These are phyloP conservation scores for Calonectria naviculata DNA, from an alignment of 2,329 filamentous ascomycete genomes.

Conservation along the genomic window DNA sequence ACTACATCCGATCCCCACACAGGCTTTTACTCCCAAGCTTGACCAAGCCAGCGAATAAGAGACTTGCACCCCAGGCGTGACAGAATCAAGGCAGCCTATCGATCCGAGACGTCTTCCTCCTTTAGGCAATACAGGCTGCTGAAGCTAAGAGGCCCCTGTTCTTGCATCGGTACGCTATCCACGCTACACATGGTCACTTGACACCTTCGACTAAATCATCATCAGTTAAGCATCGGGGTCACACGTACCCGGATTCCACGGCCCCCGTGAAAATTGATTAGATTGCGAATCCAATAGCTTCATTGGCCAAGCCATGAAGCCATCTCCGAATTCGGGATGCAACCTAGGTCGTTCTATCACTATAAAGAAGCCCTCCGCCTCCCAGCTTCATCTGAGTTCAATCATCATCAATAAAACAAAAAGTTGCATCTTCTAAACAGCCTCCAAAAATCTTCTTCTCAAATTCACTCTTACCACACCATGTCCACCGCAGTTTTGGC, in stretches of 20 bases:
- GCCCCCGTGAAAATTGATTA: background rate
- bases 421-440: background rate
- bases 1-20: conserved; percentile 24
- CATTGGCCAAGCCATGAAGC: background rate
- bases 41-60: background rate
- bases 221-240: background rate
- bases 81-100: background rate
- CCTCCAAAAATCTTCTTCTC: background rate
- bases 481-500: conserved; percentile 15
- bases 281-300: background rate
- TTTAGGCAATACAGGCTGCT: background rate
- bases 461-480: background rate
- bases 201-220: background rate
- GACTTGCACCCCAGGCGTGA: background rate
- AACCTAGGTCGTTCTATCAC: background rate
- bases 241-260: background rate
- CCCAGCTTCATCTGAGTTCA: background rate
- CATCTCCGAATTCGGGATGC: background rate
- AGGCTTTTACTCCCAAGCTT: conserved; percentile 8
- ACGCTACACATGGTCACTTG: background rate
- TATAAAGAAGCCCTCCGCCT: background rate
- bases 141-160: background rate
- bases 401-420: background rate
- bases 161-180: background rate
- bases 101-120: background rate